phyloP scores from a whole-genome alignment of 2,329 filamentous ascomycete species.

The Chaetomiaceae sp. region DNA sequence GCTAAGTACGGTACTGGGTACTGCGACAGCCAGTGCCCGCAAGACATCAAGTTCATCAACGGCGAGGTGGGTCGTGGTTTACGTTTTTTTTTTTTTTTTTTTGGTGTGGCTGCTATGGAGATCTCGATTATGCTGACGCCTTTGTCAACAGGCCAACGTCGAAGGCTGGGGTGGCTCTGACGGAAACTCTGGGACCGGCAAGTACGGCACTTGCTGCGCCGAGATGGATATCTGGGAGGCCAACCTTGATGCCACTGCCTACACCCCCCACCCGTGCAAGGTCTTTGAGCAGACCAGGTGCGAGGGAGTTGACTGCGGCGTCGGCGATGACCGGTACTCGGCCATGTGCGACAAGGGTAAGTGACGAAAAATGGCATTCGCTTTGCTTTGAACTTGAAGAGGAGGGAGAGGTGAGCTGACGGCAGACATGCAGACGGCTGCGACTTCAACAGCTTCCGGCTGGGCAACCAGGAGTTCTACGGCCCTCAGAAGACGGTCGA shows the following conservation, averaged over 20 bases:
- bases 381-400: too few relatives aligned
- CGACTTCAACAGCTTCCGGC: conserved; percentile 58
- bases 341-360: conserved; percentile 51
- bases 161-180: conserved; percentile 50
- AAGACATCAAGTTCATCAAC: conserved; percentile 50
- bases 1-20: conserved; percentile 57
- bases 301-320: conserved; percentile 42
- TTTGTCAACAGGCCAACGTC: conserved; percentile 45
- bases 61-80: too few relatives aligned
- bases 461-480: conserved; percentile 54
- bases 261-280: conserved; percentile 56
- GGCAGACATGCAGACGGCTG: conserved; percentile 43
- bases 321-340: conserved; percentile 42
- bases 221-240: conserved; percentile 64
- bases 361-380: neutral
- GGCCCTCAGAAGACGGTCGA: conserved; percentile 49
- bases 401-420: too few relatives aligned
- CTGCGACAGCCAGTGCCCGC: conserved; percentile 48
- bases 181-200: conserved; percentile 46
- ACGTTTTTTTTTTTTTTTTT: too few relatives aligned
- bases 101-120: too few relatives aligned
- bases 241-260: conserved; percentile 53
- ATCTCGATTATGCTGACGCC: too few relatives aligned
- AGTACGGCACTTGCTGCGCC: conserved; percentile 51
- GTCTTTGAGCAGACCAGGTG: conserved; percentile 42